These are phyloP conservation scores for Petunia secreta DNA, from an alignment of 257 asterid species.

Conservation along the genomic window DNA sequence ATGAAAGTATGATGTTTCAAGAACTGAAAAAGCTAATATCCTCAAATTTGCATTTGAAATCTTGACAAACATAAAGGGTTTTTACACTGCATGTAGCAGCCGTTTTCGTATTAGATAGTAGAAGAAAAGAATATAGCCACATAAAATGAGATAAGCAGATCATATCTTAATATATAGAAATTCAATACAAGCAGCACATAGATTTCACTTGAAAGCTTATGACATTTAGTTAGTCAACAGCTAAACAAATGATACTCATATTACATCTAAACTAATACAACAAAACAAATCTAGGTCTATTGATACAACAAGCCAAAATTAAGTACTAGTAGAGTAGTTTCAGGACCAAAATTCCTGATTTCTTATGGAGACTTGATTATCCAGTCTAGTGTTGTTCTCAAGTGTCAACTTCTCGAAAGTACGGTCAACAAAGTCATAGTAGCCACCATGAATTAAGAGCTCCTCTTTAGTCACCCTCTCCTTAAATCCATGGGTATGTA, in stretches of 20 bases:
- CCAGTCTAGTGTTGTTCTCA: constrained; percentile 42
- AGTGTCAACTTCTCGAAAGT: constrained; percentile 94
- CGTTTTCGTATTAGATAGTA: neutral
- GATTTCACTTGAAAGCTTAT: neutral
- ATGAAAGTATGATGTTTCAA: too few relatives aligned
- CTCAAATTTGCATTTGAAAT: too few relatives aligned
- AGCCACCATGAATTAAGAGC: constrained; percentile 84
- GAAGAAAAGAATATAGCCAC: neutral
- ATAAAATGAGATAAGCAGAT: neutral
- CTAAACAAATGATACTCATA: neutral
- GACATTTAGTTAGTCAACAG: constrained; percentile 14
- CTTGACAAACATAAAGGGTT: neutral
- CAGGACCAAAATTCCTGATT: constrained; percentile 75
- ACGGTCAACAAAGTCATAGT: constrained; percentile 85
- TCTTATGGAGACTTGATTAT: constrained; percentile 48
- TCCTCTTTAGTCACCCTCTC: constrained; percentile 65
- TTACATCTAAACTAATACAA: constrained; percentile 19
- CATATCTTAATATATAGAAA: neutral
- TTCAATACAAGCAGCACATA: constrained; percentile 5
- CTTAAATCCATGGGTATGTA: constrained; percentile 78
- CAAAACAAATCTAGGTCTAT: neutral
- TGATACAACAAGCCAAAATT: neutral
- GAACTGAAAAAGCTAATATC: too few relatives aligned
- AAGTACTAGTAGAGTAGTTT: constrained; percentile 29
- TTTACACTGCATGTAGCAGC: neutral